Percentiles rank a stretch among this genome's conserved stretches.
Evolutionary conservation across 2,329 filamentous ascomycete genomes (phyloP).

Genomic region (Aspergillus glaucus): DNA sequence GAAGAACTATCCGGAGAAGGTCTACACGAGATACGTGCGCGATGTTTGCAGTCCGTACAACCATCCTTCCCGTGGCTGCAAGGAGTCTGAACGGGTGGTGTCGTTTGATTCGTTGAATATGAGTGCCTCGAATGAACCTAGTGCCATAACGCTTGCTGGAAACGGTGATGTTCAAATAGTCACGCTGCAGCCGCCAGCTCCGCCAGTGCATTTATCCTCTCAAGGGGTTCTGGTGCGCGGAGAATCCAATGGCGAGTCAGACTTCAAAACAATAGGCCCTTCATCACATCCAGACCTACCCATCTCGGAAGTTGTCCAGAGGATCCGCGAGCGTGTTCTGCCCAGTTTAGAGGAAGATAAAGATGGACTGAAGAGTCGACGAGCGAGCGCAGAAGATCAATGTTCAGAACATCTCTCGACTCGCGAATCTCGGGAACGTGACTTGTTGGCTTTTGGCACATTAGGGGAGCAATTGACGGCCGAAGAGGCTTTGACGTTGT

Average conservation of each 20-base stretch:
- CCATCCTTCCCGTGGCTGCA: conserved; percentile 36
- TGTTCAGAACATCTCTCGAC: conserved; percentile 26
- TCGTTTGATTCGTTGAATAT: conserved; percentile 57
- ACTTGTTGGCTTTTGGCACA: conserved; percentile 22
- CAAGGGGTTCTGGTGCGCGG: conserved; percentile 30
- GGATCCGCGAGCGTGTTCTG: conserved; percentile 21
- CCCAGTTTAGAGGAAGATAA: conserved; percentile 11
- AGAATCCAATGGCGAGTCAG: conserved; percentile 17
- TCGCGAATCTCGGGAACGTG: conserved; percentile 33
- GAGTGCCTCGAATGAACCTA: conserved; percentile 43
- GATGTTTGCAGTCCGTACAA: conserved; percentile 42
- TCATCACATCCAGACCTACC: conserved; percentile 19
- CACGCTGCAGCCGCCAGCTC: conserved; percentile 39
- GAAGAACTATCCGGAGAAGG: conserved; percentile 36
- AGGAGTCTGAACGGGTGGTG: conserved; percentile 47
- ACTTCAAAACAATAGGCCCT: conserved; percentile 28
- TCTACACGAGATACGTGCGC: conserved; percentile 42
- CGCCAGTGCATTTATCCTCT: conserved; percentile 33
- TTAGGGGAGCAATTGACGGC: conserved; percentile 24
- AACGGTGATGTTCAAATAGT: conserved; percentile 47
- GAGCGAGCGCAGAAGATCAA: background rate
- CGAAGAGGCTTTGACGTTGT: conserved; percentile 35
- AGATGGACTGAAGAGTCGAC: conserved; percentile 1
- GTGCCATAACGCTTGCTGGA: conserved; percentile 48
- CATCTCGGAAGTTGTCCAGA: conserved; percentile 23